Percentiles rank a stretch among this genome's conserved stretches.
These are phyloP conservation scores for Cystofilobasidium ferigula DNA, from an alignment of 768 basidiomycete species.

Conservation along the genomic window DNA sequence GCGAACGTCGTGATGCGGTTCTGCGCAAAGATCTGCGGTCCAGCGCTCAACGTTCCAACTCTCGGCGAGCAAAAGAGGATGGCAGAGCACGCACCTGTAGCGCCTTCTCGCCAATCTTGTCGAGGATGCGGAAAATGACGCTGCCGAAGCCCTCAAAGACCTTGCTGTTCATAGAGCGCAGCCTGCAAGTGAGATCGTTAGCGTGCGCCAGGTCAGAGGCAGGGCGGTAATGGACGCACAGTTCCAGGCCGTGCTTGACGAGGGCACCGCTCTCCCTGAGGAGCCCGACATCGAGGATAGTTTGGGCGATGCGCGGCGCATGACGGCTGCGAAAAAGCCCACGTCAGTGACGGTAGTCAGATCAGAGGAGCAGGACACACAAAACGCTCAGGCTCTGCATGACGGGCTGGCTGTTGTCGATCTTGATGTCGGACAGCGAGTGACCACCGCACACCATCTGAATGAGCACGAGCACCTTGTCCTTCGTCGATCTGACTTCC, in stretches of 20 bases:
- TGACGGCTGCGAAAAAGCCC: slow-evolving; percentile 1
- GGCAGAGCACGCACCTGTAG: slow-evolving; percentile 12
- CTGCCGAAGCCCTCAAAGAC: slow-evolving; percentile 13
- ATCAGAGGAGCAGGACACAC: background rate
- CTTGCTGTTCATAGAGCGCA: slow-evolving; percentile 21
- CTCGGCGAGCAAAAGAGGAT: too few species aligned
- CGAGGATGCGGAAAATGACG: slow-evolving; percentile 19
- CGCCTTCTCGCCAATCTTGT: slow-evolving; percentile 25
- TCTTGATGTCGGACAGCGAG: slow-evolving; percentile 13
- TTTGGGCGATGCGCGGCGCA: slow-evolving; percentile 15
- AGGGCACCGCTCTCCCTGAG: slow-evolving; percentile 8
- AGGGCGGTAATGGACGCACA: background rate
- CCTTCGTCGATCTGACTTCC: slow-evolving; percentile 20
- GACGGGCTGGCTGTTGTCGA: slow-evolving; percentile 1
- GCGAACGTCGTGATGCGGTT: slow-evolving; percentile 19
- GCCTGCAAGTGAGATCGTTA: background rate
- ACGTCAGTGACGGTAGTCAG: background rate
- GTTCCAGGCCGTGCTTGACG: slow-evolving; percentile 19
- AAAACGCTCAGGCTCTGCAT: slow-evolving; percentile 15
- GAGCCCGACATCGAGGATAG: slow-evolving; percentile 20
- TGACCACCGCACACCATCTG: slow-evolving; percentile 17
- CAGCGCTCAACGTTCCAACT: too few species aligned
- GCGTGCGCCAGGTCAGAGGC: background rate
- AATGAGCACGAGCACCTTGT: slow-evolving; percentile 24
- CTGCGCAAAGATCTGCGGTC: background rate